Base-by-base conservation (phyloP, 306 rosid species). In the Begonia fuchsioides region DNA sequence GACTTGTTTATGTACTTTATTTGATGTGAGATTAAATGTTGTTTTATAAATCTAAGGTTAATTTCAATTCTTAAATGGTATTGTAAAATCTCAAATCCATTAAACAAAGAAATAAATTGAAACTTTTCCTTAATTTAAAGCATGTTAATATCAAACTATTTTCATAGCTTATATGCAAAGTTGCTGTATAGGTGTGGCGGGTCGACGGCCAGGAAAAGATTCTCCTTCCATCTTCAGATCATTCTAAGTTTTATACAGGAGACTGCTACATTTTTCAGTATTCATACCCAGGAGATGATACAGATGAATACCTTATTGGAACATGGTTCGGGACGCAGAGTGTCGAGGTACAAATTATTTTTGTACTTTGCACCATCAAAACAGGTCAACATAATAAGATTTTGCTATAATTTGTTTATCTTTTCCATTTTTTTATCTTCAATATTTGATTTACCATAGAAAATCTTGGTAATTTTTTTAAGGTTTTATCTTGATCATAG, bases 211-310 rank as follows among this genome's bases (percentile, higher is more conserved):
- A 64, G 71, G 88, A 86, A 73, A 82, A 92, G 73, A 49, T 73
- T 61, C 79, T 66, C 57, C 82, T 82, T 69, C 75, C 69, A 61
- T 73, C 79, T 70, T 61, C 81, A 52, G 86, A 92, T 74, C 96
- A 85, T 65, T 71, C 99, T 58, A 92, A 86, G 65, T 70, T 92
- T 61, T 92, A 77, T 57, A 72, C 76, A 49, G 99, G 99, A 55
- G 93, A 92, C 60, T 92, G 99, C 81, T 86, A 67, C 59, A 72
- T 92, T 64, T 75, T 92, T 66, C 94, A 79, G 63, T 92, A 92
- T 64, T 55, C 99, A 43, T 92, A 86, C 60, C 78, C 94, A 4
- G 99, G 99, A 60, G 96, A 92, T 47, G 96, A 92, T 59, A 82
- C 63, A 68, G 99, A 92, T 56, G 99, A 92, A 38, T 52, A 73